phyloP scores from a whole-genome alignment of 2,329 filamentous ascomycete genomes.

The Drechslerella stenobrocha region DNA sequence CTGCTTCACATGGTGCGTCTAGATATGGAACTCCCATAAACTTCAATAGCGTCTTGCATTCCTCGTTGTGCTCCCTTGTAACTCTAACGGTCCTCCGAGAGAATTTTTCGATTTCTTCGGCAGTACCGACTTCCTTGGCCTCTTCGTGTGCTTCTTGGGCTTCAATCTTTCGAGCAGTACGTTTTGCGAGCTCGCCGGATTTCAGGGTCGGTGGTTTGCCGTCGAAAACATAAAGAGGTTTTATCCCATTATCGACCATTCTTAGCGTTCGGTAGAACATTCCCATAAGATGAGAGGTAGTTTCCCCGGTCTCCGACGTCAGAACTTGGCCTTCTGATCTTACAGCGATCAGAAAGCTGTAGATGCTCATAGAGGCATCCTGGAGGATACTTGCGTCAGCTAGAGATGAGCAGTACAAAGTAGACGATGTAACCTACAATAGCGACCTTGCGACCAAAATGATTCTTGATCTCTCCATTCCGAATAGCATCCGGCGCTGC shows the following conservation, averaged over 20 bases:
- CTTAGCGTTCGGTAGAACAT: conserved; percentile 99
- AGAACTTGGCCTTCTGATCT: conserved; percentile 95
- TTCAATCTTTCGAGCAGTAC: conserved; percentile 91
- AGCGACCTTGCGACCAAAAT: conserved; percentile 96
- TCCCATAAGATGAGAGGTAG: conserved; percentile 97
- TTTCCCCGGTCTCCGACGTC: conserved; percentile 91
- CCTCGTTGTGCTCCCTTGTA: conserved; percentile 93
- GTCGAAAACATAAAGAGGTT: conserved; percentile 96
- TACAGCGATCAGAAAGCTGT: conserved; percentile 97
- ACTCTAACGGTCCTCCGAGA: conserved; percentile 88
- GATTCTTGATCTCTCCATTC: conserved; percentile 96
- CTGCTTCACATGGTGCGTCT: conserved; percentile 91
- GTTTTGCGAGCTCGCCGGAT: conserved; percentile 93
- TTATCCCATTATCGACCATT: conserved; percentile 98
- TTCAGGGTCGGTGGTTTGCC: conserved; percentile 96
- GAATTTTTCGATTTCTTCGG: conserved; percentile 98
- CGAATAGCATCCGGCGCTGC: conserved; percentile 95
- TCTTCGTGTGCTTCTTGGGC: conserved; percentile 88
- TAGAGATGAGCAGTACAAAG: background rate
- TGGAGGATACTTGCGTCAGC: conserved; percentile 5
- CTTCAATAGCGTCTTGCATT: conserved; percentile 86
- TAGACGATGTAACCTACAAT: conserved; percentile 70
- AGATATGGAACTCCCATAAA: conserved; percentile 97
- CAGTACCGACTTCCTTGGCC: conserved; percentile 94
- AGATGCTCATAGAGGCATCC: conserved; percentile 90